Evolutionary conservation across 306 rosid species (phyloP).

Genomic region (Urtica urens): DNA sequence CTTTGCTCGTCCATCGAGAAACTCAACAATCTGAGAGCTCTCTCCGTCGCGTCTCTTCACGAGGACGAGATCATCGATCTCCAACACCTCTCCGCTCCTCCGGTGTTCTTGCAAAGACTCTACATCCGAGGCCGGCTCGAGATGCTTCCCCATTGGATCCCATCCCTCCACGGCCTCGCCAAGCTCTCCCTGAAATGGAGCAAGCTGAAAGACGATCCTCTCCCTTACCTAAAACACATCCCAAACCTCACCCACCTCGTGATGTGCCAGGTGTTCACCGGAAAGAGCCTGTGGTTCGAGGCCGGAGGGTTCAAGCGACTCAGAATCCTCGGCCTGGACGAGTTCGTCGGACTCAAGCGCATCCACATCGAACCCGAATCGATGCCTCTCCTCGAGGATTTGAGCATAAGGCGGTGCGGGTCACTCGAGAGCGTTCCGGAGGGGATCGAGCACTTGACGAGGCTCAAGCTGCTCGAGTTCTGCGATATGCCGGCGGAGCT

Average conservation of each 20-base stretch:
- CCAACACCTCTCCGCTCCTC: conserved; percentile 27
- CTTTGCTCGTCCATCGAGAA: conserved; percentile 24
- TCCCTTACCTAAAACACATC: conserved; percentile 15
- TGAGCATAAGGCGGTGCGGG: conserved; percentile 18
- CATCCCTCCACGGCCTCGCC: conserved; percentile 24
- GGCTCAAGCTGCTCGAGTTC: conserved; percentile 22
- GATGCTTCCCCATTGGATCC: conserved; percentile 28
- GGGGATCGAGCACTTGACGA: conserved; percentile 21
- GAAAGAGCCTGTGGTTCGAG: conserved; percentile 15
- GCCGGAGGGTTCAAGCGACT: conserved; percentile 23
- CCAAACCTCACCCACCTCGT: conserved; percentile 27
- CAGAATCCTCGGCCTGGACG: conserved; percentile 18
- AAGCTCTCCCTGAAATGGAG: conserved; percentile 25
- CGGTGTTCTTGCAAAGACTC: conserved; percentile 24
- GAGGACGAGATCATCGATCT: conserved; percentile 25
- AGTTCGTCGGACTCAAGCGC: conserved; percentile 14
- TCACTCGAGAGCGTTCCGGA: conserved; percentile 18
- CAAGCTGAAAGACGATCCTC: conserved; percentile 29
- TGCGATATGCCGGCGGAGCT: conserved; percentile 20
- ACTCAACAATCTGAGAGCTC: conserved; percentile 17
- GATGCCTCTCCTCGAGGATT: conserved; percentile 13
- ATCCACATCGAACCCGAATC: conserved; percentile 20
- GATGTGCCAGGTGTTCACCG: conserved; percentile 12
- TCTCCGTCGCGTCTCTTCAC: conserved; percentile 17
- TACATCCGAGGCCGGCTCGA: conserved; percentile 29